Percentiles rank a stretch among this genome's conserved stretches.
Evolutionary conservation across 352 stramenopile genomes (phyloP).

Genomic region (Phytophthora lateralis): DNA sequence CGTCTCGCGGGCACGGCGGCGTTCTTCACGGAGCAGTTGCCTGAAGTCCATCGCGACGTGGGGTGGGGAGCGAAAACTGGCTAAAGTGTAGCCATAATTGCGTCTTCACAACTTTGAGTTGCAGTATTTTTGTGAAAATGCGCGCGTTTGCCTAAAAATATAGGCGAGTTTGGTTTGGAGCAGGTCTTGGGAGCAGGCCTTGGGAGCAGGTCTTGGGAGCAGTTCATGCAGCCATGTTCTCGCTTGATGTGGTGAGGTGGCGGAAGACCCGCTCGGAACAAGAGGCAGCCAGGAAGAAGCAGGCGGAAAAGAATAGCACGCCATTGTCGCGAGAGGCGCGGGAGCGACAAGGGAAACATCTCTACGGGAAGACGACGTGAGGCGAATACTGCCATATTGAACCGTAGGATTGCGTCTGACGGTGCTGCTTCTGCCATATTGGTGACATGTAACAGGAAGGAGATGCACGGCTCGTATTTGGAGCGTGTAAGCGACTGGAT

Average conservation of each 20-base stretch:
- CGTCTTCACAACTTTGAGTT: too few relatives aligned
- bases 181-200: too few relatives aligned
- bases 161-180: neutral
- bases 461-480: slow-evolving; percentile 73
- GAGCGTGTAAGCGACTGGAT: slow-evolving; percentile 63
- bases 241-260: slow-evolving; percentile 60
- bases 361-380: slow-evolving; percentile 68
- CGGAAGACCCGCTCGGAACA: slow-evolving; percentile 46
- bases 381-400: neutral
- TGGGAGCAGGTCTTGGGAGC: too few relatives aligned
- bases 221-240: slow-evolving; percentile 51
- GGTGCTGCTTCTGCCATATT: neutral
- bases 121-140: neutral
- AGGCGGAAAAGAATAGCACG: slow-evolving; percentile 23
- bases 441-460: slow-evolving; percentile 36
- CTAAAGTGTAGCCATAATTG: slow-evolving; percentile 13
- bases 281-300: slow-evolving; percentile 38
- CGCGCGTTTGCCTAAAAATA: slow-evolving; percentile 22
- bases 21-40: slow-evolving; percentile 56
- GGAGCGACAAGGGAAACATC: slow-evolving; percentile 46
- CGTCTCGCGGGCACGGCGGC: slow-evolving; percentile 39
- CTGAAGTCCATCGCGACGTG: slow-evolving; percentile 57
- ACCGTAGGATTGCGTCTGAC: neutral
- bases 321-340: slow-evolving; percentile 32
- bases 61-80: neutral